Evolutionary conservation across 148 eudicot genomes (phyloP), one percentile per base, ranked within the genome.

Genomic region (Mesembryanthemum crystallinum): DNA sequence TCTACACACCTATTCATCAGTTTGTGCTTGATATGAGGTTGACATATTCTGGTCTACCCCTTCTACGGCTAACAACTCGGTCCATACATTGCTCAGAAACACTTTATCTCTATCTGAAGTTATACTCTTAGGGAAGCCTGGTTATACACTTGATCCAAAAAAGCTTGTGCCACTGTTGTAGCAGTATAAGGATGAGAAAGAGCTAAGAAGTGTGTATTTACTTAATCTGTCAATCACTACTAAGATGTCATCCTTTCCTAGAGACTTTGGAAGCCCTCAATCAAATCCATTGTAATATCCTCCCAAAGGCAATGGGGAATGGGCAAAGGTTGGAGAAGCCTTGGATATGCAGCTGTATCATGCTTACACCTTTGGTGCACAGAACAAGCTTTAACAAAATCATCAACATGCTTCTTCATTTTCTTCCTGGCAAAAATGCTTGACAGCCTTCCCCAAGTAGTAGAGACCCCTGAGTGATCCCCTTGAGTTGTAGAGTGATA

Each of bases 141-240:
- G 28, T 24, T 59, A 52, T 28, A 72, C 0, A 72, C 28, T 21
- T 33, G 30, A 20, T 32, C 29, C 20, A 59, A 7, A 33, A 72
- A 59, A 1, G 6, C 6, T 37, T 58, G 45, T 0, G 75, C 65
- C 25, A 72, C 21, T 5, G 24, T 58, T 1, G 7, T 6, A 0
- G 75, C 45, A 1, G 65, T 57, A 42, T 57, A 58, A 5, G 75
- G 75, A 21, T 72, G 75, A 3, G 64, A 15, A 1, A 72, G 35
- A 4, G 75, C 5, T 1, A 72, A 6, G 29, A 72, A 72, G 18
- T 72, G 64, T 6, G 65, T 33, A 72, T 15, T 72, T 72, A 23
- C 51, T 27, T 1, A 57, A 7, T 15, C 49, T 57, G 21, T 72
- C 75, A 7, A 72, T 20, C 1, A 72, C 65, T 1, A 72, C 51